A percentile compares a stretch with the other conserved stretches of the same genome.
phyloP scores from a whole-genome alignment of 129 eudicot species.

The Helianthus annuus region DNA sequence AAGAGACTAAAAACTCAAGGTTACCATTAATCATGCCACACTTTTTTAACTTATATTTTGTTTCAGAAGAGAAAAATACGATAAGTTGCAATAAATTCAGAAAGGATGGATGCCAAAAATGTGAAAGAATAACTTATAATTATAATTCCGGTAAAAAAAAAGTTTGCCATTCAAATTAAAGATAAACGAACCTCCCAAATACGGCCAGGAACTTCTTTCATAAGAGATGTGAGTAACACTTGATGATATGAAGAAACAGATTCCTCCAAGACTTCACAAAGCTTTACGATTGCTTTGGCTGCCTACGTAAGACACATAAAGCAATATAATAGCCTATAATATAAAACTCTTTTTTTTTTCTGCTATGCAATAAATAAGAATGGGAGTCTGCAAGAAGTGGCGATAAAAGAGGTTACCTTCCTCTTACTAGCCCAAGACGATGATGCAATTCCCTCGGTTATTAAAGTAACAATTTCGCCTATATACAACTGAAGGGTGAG shows the following conservation, averaged over 20 bases:
- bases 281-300: conserved; percentile 77
- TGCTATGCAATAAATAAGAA: conserved; percentile 6
- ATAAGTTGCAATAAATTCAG: not conserved
- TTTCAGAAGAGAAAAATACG: not conserved
- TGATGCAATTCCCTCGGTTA: conserved; percentile 67
- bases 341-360: not conserved
- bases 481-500: conserved; percentile 82
- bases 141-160: conserved; percentile 9
- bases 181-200: conserved; percentile 85
- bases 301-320: conserved; percentile 51
- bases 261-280: conserved; percentile 82
- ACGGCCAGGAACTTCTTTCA: conserved; percentile 96
- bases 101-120: not conserved
- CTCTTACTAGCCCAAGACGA: conserved; percentile 90
- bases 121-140: not conserved
- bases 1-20: no score
- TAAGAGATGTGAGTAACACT: conserved; percentile 68
- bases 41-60: not conserved
- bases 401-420: conserved; percentile 52
- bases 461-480: conserved; percentile 73
- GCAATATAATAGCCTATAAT: not conserved
- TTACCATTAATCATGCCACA: no score
- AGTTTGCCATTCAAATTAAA: conserved; percentile 1
- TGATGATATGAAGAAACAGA: conserved; percentile 61
- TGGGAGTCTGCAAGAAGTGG: conserved; percentile 2